A percentile compares a stretch with the other conserved stretches of the same genome.
Evolutionary conservation across 192 early-diverging fungal species (phyloP).

Genomic region (Glomus cerebriforme): DNA sequence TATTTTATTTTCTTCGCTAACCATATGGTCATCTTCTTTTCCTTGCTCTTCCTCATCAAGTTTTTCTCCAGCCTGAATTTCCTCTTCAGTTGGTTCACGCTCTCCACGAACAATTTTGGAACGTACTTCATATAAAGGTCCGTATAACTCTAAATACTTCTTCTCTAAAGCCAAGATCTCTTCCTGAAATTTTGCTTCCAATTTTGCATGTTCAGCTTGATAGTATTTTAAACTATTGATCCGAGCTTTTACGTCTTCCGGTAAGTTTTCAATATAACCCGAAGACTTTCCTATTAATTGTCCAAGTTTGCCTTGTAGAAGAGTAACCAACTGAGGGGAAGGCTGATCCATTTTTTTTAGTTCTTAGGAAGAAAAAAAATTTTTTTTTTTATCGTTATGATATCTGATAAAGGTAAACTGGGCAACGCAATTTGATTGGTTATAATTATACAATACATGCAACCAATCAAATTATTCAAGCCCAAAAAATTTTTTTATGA

Average conservation of each 20-base stretch:
- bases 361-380: not conserved
- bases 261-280: constrained; percentile 72
- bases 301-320: constrained; percentile 77
- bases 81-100: constrained; percentile 89
- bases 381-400: not conserved
- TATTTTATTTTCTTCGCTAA: constrained; percentile 35
- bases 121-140: constrained; percentile 91
- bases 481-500: too few species aligned
- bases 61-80: constrained; percentile 66
- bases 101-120: constrained; percentile 73
- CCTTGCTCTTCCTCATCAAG: constrained; percentile 63
- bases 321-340: constrained; percentile 34
- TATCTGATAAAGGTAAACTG: too few species aligned
- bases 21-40: constrained; percentile 50
- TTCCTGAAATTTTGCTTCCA: constrained; percentile 89
- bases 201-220: constrained; percentile 81
- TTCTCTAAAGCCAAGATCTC: constrained; percentile 96
- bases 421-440: too few species aligned
- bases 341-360: constrained; percentile 21
- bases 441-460: too few species aligned
- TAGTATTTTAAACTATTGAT: constrained; percentile 85
- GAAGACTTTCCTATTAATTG: constrained; percentile 78
- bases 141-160: constrained; percentile 86
- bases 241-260: constrained; percentile 79
- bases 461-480: too few species aligned